Evolutionary conservation across 179 eudicot genomes (phyloP).

Genomic region (Amaranthus tricolor): DNA sequence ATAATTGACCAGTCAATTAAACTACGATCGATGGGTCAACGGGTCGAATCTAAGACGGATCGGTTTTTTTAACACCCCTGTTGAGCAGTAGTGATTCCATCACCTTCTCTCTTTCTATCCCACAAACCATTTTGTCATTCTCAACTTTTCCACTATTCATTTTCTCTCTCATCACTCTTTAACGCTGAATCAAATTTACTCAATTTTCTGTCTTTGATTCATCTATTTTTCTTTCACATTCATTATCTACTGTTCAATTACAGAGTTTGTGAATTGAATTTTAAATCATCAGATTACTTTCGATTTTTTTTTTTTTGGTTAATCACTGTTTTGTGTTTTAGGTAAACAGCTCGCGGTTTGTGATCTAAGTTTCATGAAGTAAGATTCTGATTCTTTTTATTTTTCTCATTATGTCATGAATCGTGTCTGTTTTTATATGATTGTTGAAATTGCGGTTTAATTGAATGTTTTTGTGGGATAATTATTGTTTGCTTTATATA

Average conservation of each 20-base stretch:
- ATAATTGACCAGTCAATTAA: no score
- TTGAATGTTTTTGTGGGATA: slow-evolving; percentile 10
- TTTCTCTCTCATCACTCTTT: slow-evolving; percentile 16
- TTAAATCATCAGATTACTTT: slow-evolving; percentile 15
- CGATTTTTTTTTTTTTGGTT: background rate
- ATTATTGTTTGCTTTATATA: background rate
- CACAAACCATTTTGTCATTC: background rate
- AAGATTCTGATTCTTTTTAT: slow-evolving; percentile 25
- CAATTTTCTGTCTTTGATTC: background rate
- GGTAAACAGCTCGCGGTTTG: slow-evolving; percentile 9
- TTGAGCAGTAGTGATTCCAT: slow-evolving; percentile 4
- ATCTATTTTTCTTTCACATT: slow-evolving; percentile 13
- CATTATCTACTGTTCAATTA: slow-evolving; percentile 10
- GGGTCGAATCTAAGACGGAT: no score
- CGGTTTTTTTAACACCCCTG: no score
- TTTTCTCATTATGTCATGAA: background rate
- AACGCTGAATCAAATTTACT: slow-evolving; percentile 27
- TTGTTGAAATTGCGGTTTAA: background rate
- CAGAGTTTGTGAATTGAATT: background rate
- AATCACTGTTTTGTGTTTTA: slow-evolving; percentile 3
- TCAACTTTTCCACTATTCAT: background rate
- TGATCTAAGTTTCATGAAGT: slow-evolving; percentile 32
- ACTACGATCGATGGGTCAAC: no score
- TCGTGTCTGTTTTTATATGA: background rate
- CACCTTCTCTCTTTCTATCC: background rate